Percentiles rank a stretch among this genome's conserved stretches.
Evolutionary conservation across 768 basidiomycete species (phyloP).

Genomic region (Tricholoma saponaceum): DNA sequence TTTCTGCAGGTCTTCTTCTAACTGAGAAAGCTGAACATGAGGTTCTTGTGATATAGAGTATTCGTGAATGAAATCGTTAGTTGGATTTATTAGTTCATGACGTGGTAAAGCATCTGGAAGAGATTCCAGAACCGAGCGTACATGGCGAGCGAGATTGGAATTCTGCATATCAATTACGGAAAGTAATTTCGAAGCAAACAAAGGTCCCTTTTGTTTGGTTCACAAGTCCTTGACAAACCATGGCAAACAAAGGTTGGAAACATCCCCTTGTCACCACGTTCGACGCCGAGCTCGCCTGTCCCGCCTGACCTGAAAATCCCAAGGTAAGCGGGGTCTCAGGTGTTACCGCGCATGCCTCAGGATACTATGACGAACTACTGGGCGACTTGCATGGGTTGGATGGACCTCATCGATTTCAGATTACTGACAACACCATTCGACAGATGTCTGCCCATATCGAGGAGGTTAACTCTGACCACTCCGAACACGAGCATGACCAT

Average conservation of each 20-base stretch:
- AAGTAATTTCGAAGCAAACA: background rate
- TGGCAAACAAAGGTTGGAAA: slow-evolving; percentile 28
- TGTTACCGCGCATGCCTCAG: background rate
- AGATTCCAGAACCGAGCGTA: slow-evolving; percentile 55
- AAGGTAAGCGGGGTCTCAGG: slow-evolving; percentile 24
- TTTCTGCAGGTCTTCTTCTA: slow-evolving; percentile 66
- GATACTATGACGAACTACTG: background rate
- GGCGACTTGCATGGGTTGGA: slow-evolving; percentile 26
- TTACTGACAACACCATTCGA: slow-evolving; percentile 24
- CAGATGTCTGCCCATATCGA: slow-evolving; percentile 84
- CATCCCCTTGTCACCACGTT: slow-evolving; percentile 27
- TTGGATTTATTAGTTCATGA: slow-evolving; percentile 40
- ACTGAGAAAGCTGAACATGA: slow-evolving; percentile 37
- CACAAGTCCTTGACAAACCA: slow-evolving; percentile 19
- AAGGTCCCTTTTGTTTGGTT: slow-evolving; percentile 16
- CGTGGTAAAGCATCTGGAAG: slow-evolving; percentile 48
- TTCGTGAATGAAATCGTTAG: slow-evolving; percentile 55
- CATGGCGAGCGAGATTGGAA: slow-evolving; percentile 42
- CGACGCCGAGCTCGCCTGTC: slow-evolving; percentile 33
- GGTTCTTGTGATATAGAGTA: slow-evolving; percentile 44
- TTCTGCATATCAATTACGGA: slow-evolving; percentile 25
- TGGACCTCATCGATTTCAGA: slow-evolving; percentile 23
- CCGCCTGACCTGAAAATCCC: slow-evolving; percentile 14
- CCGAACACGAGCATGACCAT: slow-evolving; percentile 53
- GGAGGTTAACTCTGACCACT: slow-evolving; percentile 79